A percentile compares a stretch with the other conserved stretches of the same genome.
Evolutionary conservation across 257 asterid species (phyloP).

Genomic region (Salvia miltiorrhiza): DNA sequence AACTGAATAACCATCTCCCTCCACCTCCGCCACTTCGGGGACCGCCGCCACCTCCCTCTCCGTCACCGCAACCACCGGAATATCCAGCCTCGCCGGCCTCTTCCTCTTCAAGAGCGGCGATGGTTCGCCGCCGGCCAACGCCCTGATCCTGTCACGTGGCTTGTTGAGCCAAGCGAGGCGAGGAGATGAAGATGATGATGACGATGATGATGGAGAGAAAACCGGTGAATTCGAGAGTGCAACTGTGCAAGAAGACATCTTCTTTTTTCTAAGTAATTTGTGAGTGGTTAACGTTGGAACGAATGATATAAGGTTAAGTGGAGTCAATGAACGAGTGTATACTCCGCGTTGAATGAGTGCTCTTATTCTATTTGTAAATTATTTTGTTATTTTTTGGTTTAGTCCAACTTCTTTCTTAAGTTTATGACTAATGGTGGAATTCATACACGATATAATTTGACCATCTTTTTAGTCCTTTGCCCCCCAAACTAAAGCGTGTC

Average conservation of each 20-base stretch:
- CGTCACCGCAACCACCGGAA: slow-evolving; percentile 35
- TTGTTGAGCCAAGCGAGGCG: slow-evolving; percentile 43
- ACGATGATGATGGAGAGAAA: slow-evolving; percentile 35
- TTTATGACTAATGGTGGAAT: slow-evolving; percentile 14
- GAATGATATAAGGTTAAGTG: not conserved
- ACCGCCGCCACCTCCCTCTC: slow-evolving; percentile 6
- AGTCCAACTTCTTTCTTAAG: slow-evolving; percentile 17
- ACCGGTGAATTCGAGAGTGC: slow-evolving; percentile 60
- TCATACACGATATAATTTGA: not conserved
- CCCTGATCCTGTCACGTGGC: slow-evolving; percentile 44
- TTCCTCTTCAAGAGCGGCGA: slow-evolving; percentile 49
- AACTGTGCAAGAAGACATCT: slow-evolving; percentile 34
- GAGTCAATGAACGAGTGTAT: slow-evolving; percentile 12
- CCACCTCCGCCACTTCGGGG: slow-evolving; percentile 44
- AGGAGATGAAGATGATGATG: slow-evolving; percentile 49
- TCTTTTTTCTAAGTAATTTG: not conserved
- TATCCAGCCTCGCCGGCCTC: slow-evolving; percentile 55
- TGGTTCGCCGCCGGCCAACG: slow-evolving; percentile 24
- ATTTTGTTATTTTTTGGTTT: not conserved
- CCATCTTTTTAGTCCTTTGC: not conserved
- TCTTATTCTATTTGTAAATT: not conserved
- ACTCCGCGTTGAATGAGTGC: slow-evolving; percentile 22
- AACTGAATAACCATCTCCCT: slow-evolving; percentile 68
- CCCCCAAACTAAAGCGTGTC: not conserved
- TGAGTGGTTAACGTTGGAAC: not conserved